Evolutionary conservation across 2,329 filamentous ascomycete genomes (phyloP).

Genomic region (Exophiala xenobiotica): DNA sequence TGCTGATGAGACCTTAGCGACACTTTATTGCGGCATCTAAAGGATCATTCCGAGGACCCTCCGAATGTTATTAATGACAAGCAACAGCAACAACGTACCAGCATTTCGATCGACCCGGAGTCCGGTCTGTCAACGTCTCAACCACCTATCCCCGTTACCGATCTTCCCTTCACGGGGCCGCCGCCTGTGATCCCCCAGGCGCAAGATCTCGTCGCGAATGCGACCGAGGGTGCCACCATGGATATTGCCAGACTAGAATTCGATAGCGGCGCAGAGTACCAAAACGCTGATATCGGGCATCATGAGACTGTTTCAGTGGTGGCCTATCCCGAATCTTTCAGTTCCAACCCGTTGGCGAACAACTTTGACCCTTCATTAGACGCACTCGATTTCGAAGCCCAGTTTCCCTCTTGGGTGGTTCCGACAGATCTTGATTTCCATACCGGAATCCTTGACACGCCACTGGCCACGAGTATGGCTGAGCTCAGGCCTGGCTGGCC

Average conservation of each 20-base stretch:
- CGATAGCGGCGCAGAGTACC: not conserved
- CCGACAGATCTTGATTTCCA: conserved; percentile 19
- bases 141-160: conserved; percentile 1
- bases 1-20: conserved; percentile 14
- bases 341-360: conserved; percentile 1
- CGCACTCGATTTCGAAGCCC: conserved; percentile 21
- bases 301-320: conserved; percentile 2
- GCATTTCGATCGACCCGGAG: not conserved
- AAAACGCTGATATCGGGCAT: not conserved
- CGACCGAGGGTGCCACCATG: not conserved
- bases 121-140: not conserved
- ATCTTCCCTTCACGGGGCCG: conserved; percentile 1
- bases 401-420: conserved; percentile 24
- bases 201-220: not conserved
- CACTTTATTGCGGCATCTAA: conserved; percentile 26
- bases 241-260: not conserved
- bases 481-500: conserved; percentile 22
- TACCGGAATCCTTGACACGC: conserved; percentile 22
- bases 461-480: conserved; percentile 21
- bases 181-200: not conserved
- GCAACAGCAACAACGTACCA: not conserved
- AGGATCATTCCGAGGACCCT: conserved; percentile 17
- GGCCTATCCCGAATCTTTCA: conserved; percentile 6
- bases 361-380: conserved; percentile 19
- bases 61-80: not conserved